Percentiles rank a stretch among this genome's conserved stretches.
These are phyloP conservation scores for Arachis hypogaea DNA, from an alignment of 306 rosid genomes.

Conservation along the genomic window DNA sequence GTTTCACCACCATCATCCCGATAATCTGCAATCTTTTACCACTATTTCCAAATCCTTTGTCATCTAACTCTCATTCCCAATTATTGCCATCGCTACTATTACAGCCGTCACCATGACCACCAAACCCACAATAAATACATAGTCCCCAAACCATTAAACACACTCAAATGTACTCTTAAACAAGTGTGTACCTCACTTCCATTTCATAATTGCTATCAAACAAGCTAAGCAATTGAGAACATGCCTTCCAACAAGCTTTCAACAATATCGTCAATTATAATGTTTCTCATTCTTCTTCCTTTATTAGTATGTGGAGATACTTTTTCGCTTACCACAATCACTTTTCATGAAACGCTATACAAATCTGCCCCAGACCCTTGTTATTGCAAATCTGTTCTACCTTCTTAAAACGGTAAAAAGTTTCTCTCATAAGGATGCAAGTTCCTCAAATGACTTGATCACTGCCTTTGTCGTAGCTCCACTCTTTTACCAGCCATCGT, in stretches of 20 bases:
- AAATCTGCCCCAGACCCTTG: conserved; percentile 74
- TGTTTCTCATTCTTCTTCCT: conserved; percentile 30
- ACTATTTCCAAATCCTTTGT: too few species aligned
- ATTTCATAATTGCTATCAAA: too few species aligned
- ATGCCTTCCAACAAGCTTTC: conserved; percentile 49
- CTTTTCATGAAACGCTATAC: conserved; percentile 55
- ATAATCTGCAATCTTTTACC: too few species aligned
- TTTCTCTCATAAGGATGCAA: conserved; percentile 65
- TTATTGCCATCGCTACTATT: too few species aligned
- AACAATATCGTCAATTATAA: background rate
- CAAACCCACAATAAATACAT: too few species aligned
- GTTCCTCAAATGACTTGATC: conserved; percentile 51
- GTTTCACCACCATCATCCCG: too few species aligned
- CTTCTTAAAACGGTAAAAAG: conserved; percentile 51
- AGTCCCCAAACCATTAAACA: too few species aligned
- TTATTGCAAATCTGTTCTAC: conserved; percentile 72
- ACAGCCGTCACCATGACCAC: too few species aligned
- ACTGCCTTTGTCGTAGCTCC: conserved; percentile 44
- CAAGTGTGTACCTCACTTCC: too few species aligned
- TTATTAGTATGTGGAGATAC: conserved; percentile 32
- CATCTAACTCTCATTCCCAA: too few species aligned
- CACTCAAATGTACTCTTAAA: too few species aligned
- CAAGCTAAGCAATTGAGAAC: background rate
- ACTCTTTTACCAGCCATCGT: conserved; percentile 54
- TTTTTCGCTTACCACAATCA: conserved; percentile 37